phyloP scores from a whole-genome alignment of 306 rosid genomes.

The Lathyrus oleraceus region DNA sequence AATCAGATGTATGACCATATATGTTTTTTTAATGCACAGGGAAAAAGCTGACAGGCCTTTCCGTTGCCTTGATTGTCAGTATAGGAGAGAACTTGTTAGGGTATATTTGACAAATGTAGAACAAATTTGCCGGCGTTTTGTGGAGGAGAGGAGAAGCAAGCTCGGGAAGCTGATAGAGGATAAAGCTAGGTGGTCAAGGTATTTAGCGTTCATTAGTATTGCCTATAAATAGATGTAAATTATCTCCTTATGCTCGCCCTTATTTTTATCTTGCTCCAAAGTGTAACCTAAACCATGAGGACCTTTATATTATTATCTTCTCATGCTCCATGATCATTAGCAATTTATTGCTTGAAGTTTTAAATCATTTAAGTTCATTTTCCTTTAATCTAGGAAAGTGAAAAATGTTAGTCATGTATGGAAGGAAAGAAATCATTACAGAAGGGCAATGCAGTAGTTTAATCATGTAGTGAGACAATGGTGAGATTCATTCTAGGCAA shows the following conservation, averaged over 20 bases:
- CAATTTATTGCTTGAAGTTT: constrained; percentile 23
- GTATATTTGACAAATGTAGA: constrained; percentile 97
- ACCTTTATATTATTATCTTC: constrained; percentile 12
- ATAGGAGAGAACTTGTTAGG: constrained; percentile 99
- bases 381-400: constrained; percentile 30
- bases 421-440: constrained; percentile 21
- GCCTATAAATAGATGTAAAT: neutral
- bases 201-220: constrained; percentile 35
- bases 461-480: constrained; percentile 3
- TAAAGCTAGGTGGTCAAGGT: constrained; percentile 99
- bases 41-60: constrained; percentile 97
- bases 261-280: constrained; percentile 18
- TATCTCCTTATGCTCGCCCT: neutral
- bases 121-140: constrained; percentile 96
- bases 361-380: neutral
- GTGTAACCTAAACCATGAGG: neutral
- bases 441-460: constrained; percentile 9
- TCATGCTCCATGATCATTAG: neutral
- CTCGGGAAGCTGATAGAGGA: constrained; percentile 92
- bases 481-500: constrained; percentile 1
- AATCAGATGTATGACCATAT: constrained; percentile 29
- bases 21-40: constrained; percentile 55
- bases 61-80: constrained; percentile 97
- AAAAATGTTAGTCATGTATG: constrained; percentile 1
- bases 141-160: constrained; percentile 90